phyloP scores from a whole-genome alignment of 371 early-diverging fungal species.

The Rhizopus stolonifer region DNA sequence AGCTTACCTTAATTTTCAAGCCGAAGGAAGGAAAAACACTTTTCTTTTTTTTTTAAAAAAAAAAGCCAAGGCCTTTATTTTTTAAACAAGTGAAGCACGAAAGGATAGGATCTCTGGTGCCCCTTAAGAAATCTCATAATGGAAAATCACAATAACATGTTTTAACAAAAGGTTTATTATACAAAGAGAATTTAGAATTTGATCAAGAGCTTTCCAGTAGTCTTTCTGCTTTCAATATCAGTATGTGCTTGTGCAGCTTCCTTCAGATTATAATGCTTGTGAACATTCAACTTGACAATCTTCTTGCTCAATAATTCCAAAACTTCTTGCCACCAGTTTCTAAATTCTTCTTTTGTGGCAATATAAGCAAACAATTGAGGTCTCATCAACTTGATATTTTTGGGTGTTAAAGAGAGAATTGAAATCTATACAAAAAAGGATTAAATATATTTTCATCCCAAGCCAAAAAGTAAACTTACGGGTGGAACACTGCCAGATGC shows the following conservation, averaged over 20 bases:
- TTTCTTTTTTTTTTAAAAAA: too few species aligned
- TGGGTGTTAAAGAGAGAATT: conserved; percentile 64
- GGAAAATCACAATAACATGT: too few species aligned
- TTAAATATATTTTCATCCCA: not conserved
- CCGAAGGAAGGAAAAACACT: too few species aligned
- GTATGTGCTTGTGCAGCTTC: conserved; percentile 78
- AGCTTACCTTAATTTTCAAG: too few species aligned
- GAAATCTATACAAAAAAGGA: conserved; percentile 36
- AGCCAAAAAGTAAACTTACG: conserved; percentile 19
- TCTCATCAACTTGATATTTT: conserved; percentile 76
- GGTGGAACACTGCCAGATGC: conserved; percentile 87
- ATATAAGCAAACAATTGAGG: conserved; percentile 77
- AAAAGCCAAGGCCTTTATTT: too few species aligned
- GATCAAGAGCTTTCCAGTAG: conserved; percentile 74
- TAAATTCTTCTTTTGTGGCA: conserved; percentile 69
- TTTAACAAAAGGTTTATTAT: not conserved
- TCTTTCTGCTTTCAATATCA: conserved; percentile 76
- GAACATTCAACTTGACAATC: conserved; percentile 65
- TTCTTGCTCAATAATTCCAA: conserved; percentile 54
- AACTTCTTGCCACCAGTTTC: conserved; percentile 56
- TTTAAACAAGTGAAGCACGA: too few species aligned
- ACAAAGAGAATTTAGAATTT: conserved; percentile 51
- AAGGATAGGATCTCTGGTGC: too few species aligned
- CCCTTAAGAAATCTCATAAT: too few species aligned
- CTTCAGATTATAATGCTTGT: conserved; percentile 72